Conservation (phyloP, 2,329 filamentous ascomycete genomes). For the Torrubiella hemipterigena region DNA sequence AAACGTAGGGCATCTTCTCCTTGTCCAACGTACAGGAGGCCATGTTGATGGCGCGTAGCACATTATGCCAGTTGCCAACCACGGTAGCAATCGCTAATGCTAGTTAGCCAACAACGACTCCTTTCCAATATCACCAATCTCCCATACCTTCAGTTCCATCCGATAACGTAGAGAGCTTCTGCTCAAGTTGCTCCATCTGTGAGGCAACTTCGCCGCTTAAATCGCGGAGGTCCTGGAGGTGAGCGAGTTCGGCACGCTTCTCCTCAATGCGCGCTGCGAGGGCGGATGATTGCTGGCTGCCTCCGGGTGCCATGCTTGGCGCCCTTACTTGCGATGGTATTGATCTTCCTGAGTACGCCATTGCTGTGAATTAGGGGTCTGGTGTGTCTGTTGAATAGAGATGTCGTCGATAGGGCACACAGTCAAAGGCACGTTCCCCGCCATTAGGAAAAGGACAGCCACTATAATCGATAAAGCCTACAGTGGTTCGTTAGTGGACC, state of each 20-base stretch:
- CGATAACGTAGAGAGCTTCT: slow-evolving; percentile 65
- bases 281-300: slow-evolving; percentile 52
- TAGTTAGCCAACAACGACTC: slow-evolving; percentile 11
- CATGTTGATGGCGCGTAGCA: slow-evolving; percentile 76
- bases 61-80: slow-evolving; percentile 78
- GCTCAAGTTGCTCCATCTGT: slow-evolving; percentile 73
- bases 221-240: slow-evolving; percentile 64
- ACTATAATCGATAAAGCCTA: slow-evolving; percentile 1
- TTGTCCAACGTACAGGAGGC: slow-evolving; percentile 53
- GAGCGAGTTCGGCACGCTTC: slow-evolving; percentile 75
- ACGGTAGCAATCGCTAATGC: slow-evolving; percentile 66
- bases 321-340: slow-evolving; percentile 58
- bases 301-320: slow-evolving; percentile 34
- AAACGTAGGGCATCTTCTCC: slow-evolving; percentile 1
- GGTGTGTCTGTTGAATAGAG: no score
- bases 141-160: slow-evolving; percentile 66
- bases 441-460: not conserved
- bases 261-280: slow-evolving; percentile 68
- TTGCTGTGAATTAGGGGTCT: slow-evolving; percentile 15
- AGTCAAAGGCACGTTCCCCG: no score
- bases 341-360: slow-evolving; percentile 45
- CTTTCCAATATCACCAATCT: not conserved
- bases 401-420: no score
- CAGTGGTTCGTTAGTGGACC: not conserved
- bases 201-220: slow-evolving; percentile 66